These are phyloP conservation scores for Plasmodium inui DNA, from an alignment of 169 alveolate species.

Conservation along the genomic window DNA sequence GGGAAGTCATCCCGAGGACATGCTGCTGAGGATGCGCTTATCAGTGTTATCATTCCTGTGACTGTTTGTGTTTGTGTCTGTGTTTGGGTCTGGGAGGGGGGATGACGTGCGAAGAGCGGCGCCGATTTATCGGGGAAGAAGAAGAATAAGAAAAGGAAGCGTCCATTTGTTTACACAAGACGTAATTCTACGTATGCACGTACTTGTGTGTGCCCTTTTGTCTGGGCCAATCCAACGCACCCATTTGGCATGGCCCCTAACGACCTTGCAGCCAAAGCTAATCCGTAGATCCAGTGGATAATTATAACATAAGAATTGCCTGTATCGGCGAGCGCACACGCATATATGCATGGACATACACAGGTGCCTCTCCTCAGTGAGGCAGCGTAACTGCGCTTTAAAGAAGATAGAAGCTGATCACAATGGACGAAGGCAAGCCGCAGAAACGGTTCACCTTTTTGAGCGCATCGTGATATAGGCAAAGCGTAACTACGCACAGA, in stretches of 20 bases:
- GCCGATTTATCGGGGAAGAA: background rate
- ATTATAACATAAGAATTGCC: background rate
- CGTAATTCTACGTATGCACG: background rate
- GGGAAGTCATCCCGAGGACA: background rate
- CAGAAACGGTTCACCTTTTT: background rate
- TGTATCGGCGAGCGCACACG: background rate
- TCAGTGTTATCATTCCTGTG: too few species aligned
- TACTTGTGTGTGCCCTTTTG: background rate
- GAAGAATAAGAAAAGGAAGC: background rate
- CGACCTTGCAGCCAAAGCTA: background rate
- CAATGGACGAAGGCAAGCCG: background rate
- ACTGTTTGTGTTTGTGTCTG: too few species aligned
- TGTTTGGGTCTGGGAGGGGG: background rate
- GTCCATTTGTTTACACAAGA: background rate
- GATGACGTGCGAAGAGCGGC: background rate
- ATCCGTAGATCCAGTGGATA: background rate
- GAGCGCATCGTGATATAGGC: background rate
- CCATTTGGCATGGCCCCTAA: background rate
- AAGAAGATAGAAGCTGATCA: background rate
- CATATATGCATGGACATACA: background rate
- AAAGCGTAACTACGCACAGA: background rate
- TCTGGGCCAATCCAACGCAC: background rate
- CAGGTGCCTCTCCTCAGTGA: background rate
- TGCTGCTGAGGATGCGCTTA: background rate
- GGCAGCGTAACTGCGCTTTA: background rate